These are phyloP conservation scores for Irpex lacteus DNA, from an alignment of 1,284 basidiomycete genomes.

Conservation along the genomic window DNA sequence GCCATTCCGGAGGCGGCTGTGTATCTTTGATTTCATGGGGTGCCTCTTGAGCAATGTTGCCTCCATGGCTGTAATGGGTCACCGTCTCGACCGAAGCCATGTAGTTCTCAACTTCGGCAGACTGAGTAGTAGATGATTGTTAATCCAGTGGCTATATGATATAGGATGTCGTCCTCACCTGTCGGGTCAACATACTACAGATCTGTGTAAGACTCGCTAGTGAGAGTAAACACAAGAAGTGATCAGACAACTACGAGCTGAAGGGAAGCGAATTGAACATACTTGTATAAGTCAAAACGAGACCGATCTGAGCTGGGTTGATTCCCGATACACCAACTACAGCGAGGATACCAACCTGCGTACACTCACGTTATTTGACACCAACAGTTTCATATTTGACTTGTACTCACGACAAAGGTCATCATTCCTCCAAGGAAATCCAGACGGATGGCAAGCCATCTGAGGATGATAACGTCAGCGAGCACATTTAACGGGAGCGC, in stretches of 20 bases:
- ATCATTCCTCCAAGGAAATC: constrained; percentile 71
- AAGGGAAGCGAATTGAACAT: constrained; percentile 10
- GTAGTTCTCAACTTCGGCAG: constrained; percentile 48
- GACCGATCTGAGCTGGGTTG: constrained; percentile 64
- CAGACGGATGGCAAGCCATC: constrained; percentile 81
- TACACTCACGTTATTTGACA: no score
- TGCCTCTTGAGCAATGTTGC: constrained; percentile 61
- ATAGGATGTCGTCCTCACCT: constrained; percentile 16
- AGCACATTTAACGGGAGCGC: neutral
- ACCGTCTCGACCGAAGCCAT: constrained; percentile 75
- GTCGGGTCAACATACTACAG: constrained; percentile 54
- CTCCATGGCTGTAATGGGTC: constrained; percentile 56
- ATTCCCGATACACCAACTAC: constrained; percentile 52
- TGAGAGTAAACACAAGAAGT: neutral
- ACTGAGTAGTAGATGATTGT: constrained; percentile 29
- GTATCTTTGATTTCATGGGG: constrained; percentile 54
- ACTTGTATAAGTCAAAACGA: constrained; percentile 72
- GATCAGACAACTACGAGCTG: neutral
- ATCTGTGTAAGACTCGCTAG: constrained; percentile 54
- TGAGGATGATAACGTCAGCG: constrained; percentile 16
- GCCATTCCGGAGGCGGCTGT: constrained; percentile 53
- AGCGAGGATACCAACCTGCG: constrained; percentile 50
- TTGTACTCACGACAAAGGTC: constrained; percentile 56
- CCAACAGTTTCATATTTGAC: no score
- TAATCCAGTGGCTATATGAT: neutral